phyloP scores from a whole-genome alignment of 148 eudicot genomes.

The Agrostemma githago region DNA sequence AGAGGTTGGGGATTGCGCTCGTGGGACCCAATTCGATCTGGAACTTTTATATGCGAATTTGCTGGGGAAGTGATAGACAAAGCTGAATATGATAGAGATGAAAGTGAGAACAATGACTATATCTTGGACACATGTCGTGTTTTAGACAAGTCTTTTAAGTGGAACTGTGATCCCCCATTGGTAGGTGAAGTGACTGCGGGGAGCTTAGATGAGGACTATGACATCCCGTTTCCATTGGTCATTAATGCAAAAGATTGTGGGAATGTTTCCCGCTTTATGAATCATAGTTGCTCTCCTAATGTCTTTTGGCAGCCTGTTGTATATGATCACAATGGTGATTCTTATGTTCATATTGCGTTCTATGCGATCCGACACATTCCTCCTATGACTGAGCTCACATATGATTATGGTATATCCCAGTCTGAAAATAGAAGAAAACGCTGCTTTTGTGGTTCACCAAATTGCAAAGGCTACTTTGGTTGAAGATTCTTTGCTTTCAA shows the following conservation, averaged over 20 bases:
- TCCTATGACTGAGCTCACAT: slow-evolving; percentile 92
- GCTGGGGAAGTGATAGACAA: slow-evolving; percentile 72
- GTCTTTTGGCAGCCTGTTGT: slow-evolving; percentile 82
- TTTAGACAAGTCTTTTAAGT: slow-evolving; percentile 40
- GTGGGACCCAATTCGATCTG: slow-evolving; percentile 77
- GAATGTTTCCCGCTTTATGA: slow-evolving; percentile 88
- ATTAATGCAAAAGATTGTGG: slow-evolving; percentile 72
- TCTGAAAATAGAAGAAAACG: slow-evolving; percentile 56
- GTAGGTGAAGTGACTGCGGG: slow-evolving; percentile 30
- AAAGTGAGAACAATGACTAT: slow-evolving; percentile 44
- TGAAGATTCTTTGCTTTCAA: slow-evolving; percentile 20
- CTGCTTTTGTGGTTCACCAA: slow-evolving; percentile 69
- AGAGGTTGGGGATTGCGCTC: slow-evolving; percentile 87
- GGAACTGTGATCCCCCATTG: slow-evolving; percentile 46
- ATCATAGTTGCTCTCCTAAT: slow-evolving; percentile 86
- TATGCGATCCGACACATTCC: slow-evolving; percentile 79
- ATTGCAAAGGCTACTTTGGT: slow-evolving; percentile 82
- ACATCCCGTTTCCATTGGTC: slow-evolving; percentile 57
- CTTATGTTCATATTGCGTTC: slow-evolving; percentile 65
- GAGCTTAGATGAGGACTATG: slow-evolving; percentile 30
- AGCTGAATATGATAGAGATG: slow-evolving; percentile 37
- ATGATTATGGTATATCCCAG: slow-evolving; percentile 66
- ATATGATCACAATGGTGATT: slow-evolving; percentile 52
- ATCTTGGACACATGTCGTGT: slow-evolving; percentile 72
- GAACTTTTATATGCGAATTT: slow-evolving; percentile 68